Base-by-base conservation (phyloP, 768 basidiomycete genomes). In the Lactarius akahatsu region DNA sequence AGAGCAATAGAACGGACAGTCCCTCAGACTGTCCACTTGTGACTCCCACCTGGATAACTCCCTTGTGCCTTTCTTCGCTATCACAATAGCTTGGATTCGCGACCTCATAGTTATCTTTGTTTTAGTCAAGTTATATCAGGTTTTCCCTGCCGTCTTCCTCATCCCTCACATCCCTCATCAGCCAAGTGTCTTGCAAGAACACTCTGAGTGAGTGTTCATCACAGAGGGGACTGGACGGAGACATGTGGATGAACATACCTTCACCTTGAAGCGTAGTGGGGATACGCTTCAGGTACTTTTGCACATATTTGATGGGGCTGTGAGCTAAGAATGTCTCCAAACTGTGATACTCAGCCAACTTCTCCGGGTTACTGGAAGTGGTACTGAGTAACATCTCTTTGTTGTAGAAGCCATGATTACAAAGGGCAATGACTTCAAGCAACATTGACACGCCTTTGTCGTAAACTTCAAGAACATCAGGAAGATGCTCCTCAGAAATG, bases 401-500 rank as follows among this genome's bases (percentile, higher is more conserved):
- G n/a, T 16, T 4, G 4, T 45, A 28, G 50, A 36, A 1, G 11
- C 15, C 13, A 18, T 3, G 8, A 18, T 2, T 9, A 18, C 2
- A 34, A 26, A 32, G 43, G 23, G 36, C 0, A 23, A n/a, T 16
- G 32, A 26, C 26, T 13, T 2, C 11, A 7, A 26, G 16, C 9
- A 32, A 26, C 16, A 47, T 9, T 13, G 8, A 26, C 16, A 20
- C 26, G 16, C 5, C n/a, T 11, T 13, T 13, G 52, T 32, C 30
- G 30, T 45, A 30, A 23, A 65, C 47, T 34, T 59, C 50, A 20
- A 67, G 36, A 16, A 16, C 9, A 3, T 60, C 57, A n/a, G 66
- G 66, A 60, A 67, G 66, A 9, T 9, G 40, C 18, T 67, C 58
- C 13, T 38, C 18, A 9, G 63, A 23, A 32, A 67, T 60, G 50